Evolutionary conservation across 2,329 filamentous ascomycete species (phyloP).

Genomic region (Sarocladiaceae sp.): DNA sequence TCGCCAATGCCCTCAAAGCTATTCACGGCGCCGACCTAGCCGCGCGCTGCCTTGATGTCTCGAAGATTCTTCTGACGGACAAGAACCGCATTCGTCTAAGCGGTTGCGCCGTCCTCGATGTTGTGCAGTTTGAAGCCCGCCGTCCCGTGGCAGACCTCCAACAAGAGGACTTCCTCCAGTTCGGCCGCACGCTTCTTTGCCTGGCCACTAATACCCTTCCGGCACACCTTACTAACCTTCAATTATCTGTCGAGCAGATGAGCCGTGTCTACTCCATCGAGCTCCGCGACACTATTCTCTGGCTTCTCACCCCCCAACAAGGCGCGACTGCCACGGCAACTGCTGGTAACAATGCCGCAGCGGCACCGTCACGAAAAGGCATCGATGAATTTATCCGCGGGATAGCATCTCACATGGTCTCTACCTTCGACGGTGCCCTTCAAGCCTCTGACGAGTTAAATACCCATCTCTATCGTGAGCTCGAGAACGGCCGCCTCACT

Average conservation of each 20-base stretch:
- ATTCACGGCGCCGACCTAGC: constrained; percentile 81
- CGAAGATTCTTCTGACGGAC: constrained; percentile 84
- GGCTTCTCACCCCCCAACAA: constrained; percentile 69
- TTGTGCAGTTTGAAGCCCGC: constrained; percentile 74
- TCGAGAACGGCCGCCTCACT: constrained; percentile 85
- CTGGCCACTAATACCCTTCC: constrained; percentile 67
- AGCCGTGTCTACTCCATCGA: constrained; percentile 72
- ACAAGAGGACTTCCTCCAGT: constrained; percentile 78
- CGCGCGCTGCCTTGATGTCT: constrained; percentile 79
- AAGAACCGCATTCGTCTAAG: constrained; percentile 87
- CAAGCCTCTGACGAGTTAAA: constrained; percentile 75
- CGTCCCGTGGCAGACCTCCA: constrained; percentile 72
- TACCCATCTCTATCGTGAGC: constrained; percentile 69
- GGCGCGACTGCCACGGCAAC: constrained; percentile 18
- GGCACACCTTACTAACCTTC: constrained; percentile 53
- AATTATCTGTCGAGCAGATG: constrained; percentile 71
- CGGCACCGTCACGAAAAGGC: constrained; percentile 54
- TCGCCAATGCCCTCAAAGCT: constrained; percentile 80
- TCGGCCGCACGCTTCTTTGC: constrained; percentile 80
- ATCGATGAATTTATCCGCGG: constrained; percentile 76
- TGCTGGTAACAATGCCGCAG: not conserved
- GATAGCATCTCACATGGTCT: constrained; percentile 73
- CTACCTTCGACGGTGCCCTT: constrained; percentile 72
- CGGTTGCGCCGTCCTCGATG: constrained; percentile 84
- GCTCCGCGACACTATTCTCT: constrained; percentile 73